These are phyloP conservation scores for Talaromyces borbonicus DNA, from an alignment of 495 filamentous ascomycete genomes.

Conservation along the genomic window DNA sequence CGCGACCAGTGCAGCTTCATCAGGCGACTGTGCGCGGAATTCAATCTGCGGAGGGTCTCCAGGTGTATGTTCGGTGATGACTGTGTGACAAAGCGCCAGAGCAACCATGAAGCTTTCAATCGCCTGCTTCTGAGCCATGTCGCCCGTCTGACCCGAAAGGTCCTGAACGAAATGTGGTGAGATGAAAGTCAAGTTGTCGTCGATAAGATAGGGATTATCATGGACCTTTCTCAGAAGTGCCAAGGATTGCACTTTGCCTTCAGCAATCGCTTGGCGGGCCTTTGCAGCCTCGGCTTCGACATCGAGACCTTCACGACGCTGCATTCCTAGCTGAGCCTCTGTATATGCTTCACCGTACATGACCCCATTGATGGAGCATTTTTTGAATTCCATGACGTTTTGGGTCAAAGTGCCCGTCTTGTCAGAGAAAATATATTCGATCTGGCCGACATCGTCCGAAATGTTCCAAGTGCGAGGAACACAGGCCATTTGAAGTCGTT, in stretches of 20 bases:
- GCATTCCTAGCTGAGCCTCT: constrained; percentile 91
- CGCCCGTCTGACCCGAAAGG: constrained; percentile 64
- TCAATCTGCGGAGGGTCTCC: constrained; percentile 84
- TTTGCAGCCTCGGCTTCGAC: constrained; percentile 67
- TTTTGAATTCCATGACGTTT: constrained; percentile 99
- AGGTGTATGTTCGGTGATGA: constrained; percentile 82
- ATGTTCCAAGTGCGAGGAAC: constrained; percentile 99
- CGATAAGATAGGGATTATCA: constrained; percentile 82
- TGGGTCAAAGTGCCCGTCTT: constrained; percentile 98
- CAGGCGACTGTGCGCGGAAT: constrained; percentile 95
- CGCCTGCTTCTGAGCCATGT: constrained; percentile 58
- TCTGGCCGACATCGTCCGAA: constrained; percentile 94
- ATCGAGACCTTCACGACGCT: constrained; percentile 78
- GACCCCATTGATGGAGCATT: constrained; percentile 86
- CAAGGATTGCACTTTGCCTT: constrained; percentile 63
- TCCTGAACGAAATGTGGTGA: constrained; percentile 82
- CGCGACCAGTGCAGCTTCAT: constrained; percentile 89
- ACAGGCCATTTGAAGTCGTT: constrained; percentile 83
- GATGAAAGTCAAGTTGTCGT: constrained; percentile 85
- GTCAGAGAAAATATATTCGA: constrained; percentile 99
- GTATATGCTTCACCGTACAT: constrained; percentile 97
- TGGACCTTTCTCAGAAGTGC: constrained; percentile 62
- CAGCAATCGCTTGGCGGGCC: constrained; percentile 69
- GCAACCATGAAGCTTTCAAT: constrained; percentile 91
- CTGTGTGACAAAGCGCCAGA: constrained; percentile 89